Evolutionary conservation across 1,139 yeast genomes (phyloP), one percentile per base, ranked within the genome.

Genomic region (Hansenula lynferdii): DNA sequence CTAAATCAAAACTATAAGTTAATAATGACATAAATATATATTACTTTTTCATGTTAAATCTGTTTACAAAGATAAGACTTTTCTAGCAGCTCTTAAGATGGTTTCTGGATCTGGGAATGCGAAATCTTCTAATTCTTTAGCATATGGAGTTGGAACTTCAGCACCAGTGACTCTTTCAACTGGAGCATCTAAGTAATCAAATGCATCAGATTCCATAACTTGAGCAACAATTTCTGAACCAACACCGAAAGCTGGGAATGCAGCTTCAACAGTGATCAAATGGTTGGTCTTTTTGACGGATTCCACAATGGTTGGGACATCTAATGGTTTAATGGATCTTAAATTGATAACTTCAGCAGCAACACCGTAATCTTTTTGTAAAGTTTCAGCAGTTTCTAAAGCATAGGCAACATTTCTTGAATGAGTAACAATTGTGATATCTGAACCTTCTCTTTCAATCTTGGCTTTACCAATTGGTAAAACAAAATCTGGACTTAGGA

Each of bases 111-210:
- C 96, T 64, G 98, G 98, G 96, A 94, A 92, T 42, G 98, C 97
- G 64, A 92, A 86, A 70, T 85, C 95, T 77, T 94, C 99, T 63
- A 94, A 79, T 70, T 85, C 94, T 67, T 81, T 78, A 54, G 97
- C 96, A 64, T 94, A 94, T 50, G 99, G 99, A 54, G 98, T 94
- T 64, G 99, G 98, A 28, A 90, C 97, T 71, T 94, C 99, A 62
- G 97, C 95, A 66, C 98, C 98, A 44, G 98, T 94, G 58, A 90
- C 94, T 76, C 98, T 87, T 71, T 85, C 95, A 53, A 92, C 92
- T 54, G 99, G 99, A 48, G 98, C 96, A 67, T 94, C 99, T 65
- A 94, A 80, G 77, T 89, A 86, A 70, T 94, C 98, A 56, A 92
- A 92, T 41, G 96, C 97, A 68, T 90, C 97, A 41, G 95, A 80